phyloP scores from a whole-genome alignment of 2,329 filamentous ascomycete genomes.

The Exserohilum rostratum region DNA sequence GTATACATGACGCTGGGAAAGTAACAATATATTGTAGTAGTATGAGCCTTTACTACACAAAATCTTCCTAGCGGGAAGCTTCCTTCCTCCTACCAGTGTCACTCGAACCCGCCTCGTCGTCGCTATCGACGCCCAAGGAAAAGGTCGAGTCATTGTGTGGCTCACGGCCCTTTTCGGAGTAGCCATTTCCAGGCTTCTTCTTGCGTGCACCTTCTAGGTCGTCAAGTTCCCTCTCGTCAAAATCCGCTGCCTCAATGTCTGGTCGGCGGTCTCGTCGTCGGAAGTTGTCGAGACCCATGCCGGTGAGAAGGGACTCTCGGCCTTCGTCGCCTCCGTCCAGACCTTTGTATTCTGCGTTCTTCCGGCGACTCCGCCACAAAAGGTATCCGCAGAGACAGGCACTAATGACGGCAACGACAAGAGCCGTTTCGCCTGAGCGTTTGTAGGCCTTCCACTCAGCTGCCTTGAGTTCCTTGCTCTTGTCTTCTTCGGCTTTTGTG shows the following conservation, averaged over 20 bases:
- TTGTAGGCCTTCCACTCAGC: slow-evolving; percentile 90
- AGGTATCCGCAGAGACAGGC: slow-evolving; percentile 77
- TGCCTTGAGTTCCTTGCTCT: slow-evolving; percentile 76
- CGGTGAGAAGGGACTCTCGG: slow-evolving; percentile 51
- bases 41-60: too few species aligned
- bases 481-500: slow-evolving; percentile 69
- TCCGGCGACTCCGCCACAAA: slow-evolving; percentile 60
- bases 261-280: slow-evolving; percentile 46
- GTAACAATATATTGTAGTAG: too few species aligned
- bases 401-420: slow-evolving; percentile 79
- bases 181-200: slow-evolving; percentile 34
- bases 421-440: slow-evolving; percentile 82
- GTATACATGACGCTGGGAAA: too few species aligned
- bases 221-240: slow-evolving; percentile 67
- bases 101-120: slow-evolving; percentile 38
- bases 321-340: slow-evolving; percentile 51
- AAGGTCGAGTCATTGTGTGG: slow-evolving; percentile 51
- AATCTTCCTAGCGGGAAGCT: slow-evolving; percentile 16
- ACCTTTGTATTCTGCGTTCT: slow-evolving; percentile 52
- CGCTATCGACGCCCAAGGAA: slow-evolving; percentile 55
- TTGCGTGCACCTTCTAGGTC: slow-evolving; percentile 50
- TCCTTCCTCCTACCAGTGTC: slow-evolving; percentile 42
- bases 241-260: slow-evolving; percentile 67
- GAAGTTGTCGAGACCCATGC: slow-evolving; percentile 57
- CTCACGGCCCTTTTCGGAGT: slow-evolving; percentile 37